Evolutionary conservation across 2,329 filamentous ascomycete species (phyloP), one percentile per base, ranked within the genome.

Genomic region (Madurella mycetomatis): DNA sequence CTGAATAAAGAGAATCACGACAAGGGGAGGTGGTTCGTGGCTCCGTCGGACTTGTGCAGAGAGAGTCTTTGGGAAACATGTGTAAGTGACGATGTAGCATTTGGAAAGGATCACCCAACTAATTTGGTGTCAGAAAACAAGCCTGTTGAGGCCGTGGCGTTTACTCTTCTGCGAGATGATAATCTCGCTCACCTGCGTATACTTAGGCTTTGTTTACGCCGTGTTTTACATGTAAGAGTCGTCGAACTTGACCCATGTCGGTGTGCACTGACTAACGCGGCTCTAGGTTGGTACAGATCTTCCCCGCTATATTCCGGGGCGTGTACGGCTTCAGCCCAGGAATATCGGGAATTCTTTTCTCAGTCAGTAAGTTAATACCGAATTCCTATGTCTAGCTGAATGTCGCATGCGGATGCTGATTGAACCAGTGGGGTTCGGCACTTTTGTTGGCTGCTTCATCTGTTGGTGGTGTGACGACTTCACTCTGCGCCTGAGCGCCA

Each of bases 161-260:
- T 61, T 70, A 31, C 62, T 70, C 25, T 66, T 58, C 43, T 58
- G 56, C 2, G 69, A 70, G 57, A 64, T 66, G 55, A 54, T 70
- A 8, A 59, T 70, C 5, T 57, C 61, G 2, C 49, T 68, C 18
- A 66, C 63, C 0, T 67, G 65, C 39, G 30, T 67, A 4, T 70
- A 67, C 43, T 57, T 70, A 47, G 65, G 63, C 0, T 66, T 70
- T 25, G 60, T 68, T 4, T 70, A 70, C 39, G 63, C 66, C 4
- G 64, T 69, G 4, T 68, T 70, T 48, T 70, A 69, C 53, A 64
- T 70, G 55, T 64, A 41, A 9, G 34, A 37, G 54, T 48, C 13
- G 18, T 11, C 5, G 18, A 18, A 9, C 12, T 5, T 8, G 3
- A 7, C 2, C 32, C 9, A 15, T 32, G 8, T n/a, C 15, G 5